Evolutionary conservation across 805 yeast species (phyloP).

Genomic region (Wickerhamiella sergipiensis): DNA sequence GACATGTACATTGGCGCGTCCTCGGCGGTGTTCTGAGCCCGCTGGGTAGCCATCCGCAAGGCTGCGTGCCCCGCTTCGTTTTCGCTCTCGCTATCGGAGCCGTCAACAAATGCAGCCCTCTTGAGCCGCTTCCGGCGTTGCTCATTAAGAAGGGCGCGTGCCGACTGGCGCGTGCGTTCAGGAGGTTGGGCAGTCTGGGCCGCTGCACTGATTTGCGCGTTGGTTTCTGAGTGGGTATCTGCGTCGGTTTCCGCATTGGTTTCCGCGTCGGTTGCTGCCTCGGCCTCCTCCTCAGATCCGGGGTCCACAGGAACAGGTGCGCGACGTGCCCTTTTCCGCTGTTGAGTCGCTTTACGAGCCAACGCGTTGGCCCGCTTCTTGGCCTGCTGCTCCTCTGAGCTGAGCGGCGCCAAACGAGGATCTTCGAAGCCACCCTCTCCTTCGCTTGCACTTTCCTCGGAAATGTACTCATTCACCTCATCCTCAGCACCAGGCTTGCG

Average conservation of each 20-base stretch:
- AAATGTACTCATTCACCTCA: slow-evolving; percentile 18
- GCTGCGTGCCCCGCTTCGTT: background rate
- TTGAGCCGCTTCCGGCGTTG: background rate
- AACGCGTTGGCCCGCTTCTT: slow-evolving; percentile 4
- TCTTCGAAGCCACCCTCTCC: slow-evolving; percentile 11
- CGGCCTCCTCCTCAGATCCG: background rate
- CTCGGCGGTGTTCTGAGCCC: background rate
- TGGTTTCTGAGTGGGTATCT: background rate
- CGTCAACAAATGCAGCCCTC: slow-evolving; percentile 2
- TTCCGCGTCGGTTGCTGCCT: background rate
- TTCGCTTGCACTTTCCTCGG: slow-evolving; percentile 25
- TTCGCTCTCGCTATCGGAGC: background rate
- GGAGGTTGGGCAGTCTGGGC: background rate
- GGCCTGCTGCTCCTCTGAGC: slow-evolving; percentile 16
- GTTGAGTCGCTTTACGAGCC: slow-evolving; percentile 8
- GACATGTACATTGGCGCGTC: background rate
- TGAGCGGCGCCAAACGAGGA: slow-evolving; percentile 15
- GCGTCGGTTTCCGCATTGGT: background rate
- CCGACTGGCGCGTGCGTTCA: background rate
- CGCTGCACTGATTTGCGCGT: background rate
- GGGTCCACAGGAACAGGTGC: background rate
- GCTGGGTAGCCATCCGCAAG: background rate
- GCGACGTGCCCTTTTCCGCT: slow-evolving; percentile 10
- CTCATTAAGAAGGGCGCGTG: background rate
- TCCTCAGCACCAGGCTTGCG: slow-evolving; percentile 3